A percentile compares a stretch with the other conserved stretches of the same genome.
Conservation (phyloP, 805 yeast species). For the Nakazawaea pomicola region DNA sequence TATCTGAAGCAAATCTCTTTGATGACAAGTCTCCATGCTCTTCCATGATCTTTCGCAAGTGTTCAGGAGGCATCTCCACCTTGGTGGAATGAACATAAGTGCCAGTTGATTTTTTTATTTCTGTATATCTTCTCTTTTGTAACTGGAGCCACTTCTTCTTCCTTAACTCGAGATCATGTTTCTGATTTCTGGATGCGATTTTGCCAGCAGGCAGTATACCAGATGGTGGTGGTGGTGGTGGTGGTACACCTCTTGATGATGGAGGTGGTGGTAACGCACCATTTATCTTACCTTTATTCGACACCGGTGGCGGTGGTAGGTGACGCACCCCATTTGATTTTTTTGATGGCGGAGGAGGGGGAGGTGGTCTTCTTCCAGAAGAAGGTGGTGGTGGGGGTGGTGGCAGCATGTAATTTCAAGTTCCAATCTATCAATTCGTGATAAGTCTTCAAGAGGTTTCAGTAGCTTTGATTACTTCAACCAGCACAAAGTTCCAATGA, state of each 20-base stretch:
- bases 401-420: slow-evolving; percentile 9
- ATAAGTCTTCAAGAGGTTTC: too few relatives aligned
- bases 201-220: slow-evolving; percentile 10
- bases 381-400: slow-evolving; percentile 27
- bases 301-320: slow-evolving; percentile 31
- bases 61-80: slow-evolving; percentile 90
- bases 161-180: slow-evolving; percentile 31
- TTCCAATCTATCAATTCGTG: background rate
- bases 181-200: slow-evolving; percentile 12
- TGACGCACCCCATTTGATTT: slow-evolving; percentile 17
- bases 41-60: slow-evolving; percentile 74
- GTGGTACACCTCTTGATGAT: slow-evolving; percentile 21
- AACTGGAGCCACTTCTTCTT: slow-evolving; percentile 56
- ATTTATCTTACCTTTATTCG: slow-evolving; percentile 10
- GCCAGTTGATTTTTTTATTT: slow-evolving; percentile 27
- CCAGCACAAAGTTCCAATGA: too few relatives aligned
- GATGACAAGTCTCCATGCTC: slow-evolving; percentile 86
- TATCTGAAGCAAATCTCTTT: slow-evolving; percentile 73
- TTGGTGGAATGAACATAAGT: slow-evolving; percentile 56
- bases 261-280: slow-evolving; percentile 23
- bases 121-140: slow-evolving; percentile 55
- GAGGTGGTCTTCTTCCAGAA: slow-evolving; percentile 19
- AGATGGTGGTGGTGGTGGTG: slow-evolving; percentile 25
- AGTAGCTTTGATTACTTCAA: too few relatives aligned
- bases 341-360: slow-evolving; percentile 25